These are phyloP conservation scores for Teratosphaeria viscida DNA, from an alignment of 2,329 filamentous ascomycete genomes.

Conservation along the genomic window DNA sequence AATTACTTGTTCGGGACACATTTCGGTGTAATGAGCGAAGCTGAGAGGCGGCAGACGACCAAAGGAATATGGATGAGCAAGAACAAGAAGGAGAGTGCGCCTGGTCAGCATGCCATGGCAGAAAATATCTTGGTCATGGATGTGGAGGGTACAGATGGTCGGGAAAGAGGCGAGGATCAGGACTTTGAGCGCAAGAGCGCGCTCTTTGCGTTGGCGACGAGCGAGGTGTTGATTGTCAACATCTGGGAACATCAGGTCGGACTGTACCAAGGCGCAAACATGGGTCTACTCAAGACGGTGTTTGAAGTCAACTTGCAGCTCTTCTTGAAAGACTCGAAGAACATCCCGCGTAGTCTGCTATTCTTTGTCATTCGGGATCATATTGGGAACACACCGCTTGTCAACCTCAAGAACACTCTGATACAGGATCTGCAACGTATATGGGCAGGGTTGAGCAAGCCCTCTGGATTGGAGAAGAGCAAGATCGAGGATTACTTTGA, in stretches of 20 bases:
- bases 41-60: conserved; percentile 87
- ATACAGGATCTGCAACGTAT: conserved; percentile 84
- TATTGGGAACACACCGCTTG: conserved; percentile 79
- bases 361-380: conserved; percentile 99
- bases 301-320: conserved; percentile 98
- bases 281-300: conserved; percentile 96
- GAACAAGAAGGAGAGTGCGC: conserved; percentile 57
- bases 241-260: conserved; percentile 99
- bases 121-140: conserved; percentile 99
- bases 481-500: conserved; percentile 96
- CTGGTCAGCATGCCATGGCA: conserved; percentile 56
- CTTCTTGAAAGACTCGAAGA: conserved; percentile 92
- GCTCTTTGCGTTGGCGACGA: conserved; percentile 90
- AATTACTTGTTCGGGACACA: conserved; percentile 93
- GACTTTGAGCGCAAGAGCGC: conserved; percentile 98
- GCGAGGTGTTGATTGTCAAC: conserved; percentile 95
- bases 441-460: conserved; percentile 89
- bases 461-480: conserved; percentile 74
- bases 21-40: conserved; percentile 96
- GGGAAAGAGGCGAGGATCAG: conserved; percentile 93
- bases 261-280: conserved; percentile 95
- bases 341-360: conserved; percentile 77
- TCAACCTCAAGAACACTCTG: conserved; percentile 81
- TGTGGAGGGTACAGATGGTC: conserved; percentile 92
- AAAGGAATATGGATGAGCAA: conserved; percentile 99